A percentile compares a stretch with the other conserved stretches of the same genome.
Conservation (phyloP, 306 rosid species). For the Dryas drummondii region DNA sequence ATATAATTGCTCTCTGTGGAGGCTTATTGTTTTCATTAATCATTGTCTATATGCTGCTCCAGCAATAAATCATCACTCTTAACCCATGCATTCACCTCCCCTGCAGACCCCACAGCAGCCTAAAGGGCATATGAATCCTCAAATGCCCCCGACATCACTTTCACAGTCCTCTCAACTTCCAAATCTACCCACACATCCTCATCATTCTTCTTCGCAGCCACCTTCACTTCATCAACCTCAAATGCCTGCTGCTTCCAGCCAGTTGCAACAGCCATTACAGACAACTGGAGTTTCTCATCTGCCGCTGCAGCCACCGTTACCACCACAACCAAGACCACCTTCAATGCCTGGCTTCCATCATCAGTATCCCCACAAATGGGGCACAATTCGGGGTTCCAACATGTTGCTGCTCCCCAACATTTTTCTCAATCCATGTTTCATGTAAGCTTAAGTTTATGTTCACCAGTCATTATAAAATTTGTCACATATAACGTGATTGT, state of each 20-base stretch:
- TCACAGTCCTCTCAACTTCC: conserved; percentile 75
- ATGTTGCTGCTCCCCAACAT: conserved; percentile 66
- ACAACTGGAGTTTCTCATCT: conserved; percentile 65
- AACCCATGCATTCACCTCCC: conserved; percentile 55
- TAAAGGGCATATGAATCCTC: conserved; percentile 65
- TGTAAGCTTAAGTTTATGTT: conserved; percentile 56
- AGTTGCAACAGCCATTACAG: conserved; percentile 70
- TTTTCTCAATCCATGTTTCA: conserved; percentile 73
- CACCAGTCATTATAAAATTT: conserved; percentile 8
- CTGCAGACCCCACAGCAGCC: conserved; percentile 65
- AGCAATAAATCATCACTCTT: conserved; percentile 59
- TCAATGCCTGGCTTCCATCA: conserved; percentile 60
- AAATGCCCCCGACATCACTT: conserved; percentile 45
- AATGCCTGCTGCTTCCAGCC: conserved; percentile 50
- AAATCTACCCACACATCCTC: conserved; percentile 54
- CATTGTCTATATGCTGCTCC: too few species aligned
- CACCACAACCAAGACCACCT: conserved; percentile 72
- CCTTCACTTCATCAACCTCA: conserved; percentile 64
- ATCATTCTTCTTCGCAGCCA: conserved; percentile 69
- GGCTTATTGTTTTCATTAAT: too few species aligned
- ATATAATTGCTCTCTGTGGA: too few species aligned
- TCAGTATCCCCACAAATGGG: conserved; percentile 75
- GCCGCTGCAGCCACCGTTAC: conserved; percentile 74
- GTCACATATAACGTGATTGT: conserved; percentile 4
- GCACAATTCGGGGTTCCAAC: conserved; percentile 65